Base-by-base conservation (phyloP, 2,329 filamentous ascomycete species). In the Stagonosporopsis chrysanthemi region DNA sequence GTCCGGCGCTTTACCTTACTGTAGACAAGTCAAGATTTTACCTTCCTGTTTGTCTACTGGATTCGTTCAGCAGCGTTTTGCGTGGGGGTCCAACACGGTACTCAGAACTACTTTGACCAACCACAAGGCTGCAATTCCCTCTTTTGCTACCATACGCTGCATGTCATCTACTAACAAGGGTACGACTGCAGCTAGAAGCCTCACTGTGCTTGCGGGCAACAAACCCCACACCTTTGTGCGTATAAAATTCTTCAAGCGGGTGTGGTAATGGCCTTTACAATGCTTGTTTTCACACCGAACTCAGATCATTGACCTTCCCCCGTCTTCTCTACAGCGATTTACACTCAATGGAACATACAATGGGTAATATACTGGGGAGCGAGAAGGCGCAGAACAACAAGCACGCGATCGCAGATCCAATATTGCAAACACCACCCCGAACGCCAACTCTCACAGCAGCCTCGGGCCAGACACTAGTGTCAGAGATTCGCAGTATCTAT, bases 401-500 rank as follows among this genome's bases (percentile, higher is more conserved):
- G 19, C 40, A 52, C 24, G 22, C 31, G 6, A 48, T 14, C 28
- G 40, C 14, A 9, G 9, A 15, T 12, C 62, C 67, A 5, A 36
- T n/a, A 22, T 15, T 15, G n/a, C 38, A 57, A 19, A 57, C 49
- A 15, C 72, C 72, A 4, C 70, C 69, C 2, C 45, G 55, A 6
- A 73, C 72, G 2, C 70, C 71, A 1, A 67, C 65, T 1, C 41
- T 58, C 6, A 55, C 53, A 5, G 50, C 59, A 9, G 51, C 56
- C 8, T 48, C 61, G 17, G 67, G 65, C 3, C 66, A 72, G 26
- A 40, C 56, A 2, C 48, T 75, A 3, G 39, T 68, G 19, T 26
- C 56, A 8, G 63, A 74, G 11, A 67, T 75, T 2, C 52, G 46
- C 23, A 15, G 29, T 8, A 72, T 74, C 14, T 51, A 70, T 35